Percentiles rank a stretch among this genome's conserved stretches.
These are phyloP conservation scores for Phytophthora agathidicida DNA, from an alignment of 352 stramenopile species.

Conservation along the genomic window DNA sequence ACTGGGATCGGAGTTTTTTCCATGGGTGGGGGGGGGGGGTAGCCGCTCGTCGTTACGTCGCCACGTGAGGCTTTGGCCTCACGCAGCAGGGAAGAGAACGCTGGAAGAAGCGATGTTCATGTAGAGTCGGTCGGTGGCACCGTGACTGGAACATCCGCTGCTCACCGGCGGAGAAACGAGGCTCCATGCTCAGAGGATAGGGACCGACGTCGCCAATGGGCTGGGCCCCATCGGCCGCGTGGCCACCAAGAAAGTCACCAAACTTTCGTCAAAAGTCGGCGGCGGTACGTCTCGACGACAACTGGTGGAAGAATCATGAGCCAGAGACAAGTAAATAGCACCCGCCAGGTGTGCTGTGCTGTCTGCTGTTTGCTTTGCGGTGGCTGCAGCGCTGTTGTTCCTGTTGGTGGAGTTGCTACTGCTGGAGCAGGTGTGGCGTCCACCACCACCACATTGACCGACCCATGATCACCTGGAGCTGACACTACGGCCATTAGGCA, in stretches of 20 bases:
- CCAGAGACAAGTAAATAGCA: neutral
- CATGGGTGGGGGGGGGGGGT: neutral
- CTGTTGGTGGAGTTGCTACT: too few relatives aligned
- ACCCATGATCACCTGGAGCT: neutral
- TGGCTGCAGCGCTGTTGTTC: too few relatives aligned
- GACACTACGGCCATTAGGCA: neutral
- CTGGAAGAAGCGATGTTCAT: constrained; percentile 16
- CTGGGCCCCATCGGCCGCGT: constrained; percentile 13
- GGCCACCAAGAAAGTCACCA: neutral
- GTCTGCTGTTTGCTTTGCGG: neutral
- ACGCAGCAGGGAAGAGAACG: too few relatives aligned
- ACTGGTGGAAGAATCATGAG: constrained; percentile 21
- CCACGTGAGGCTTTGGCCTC: constrained; percentile 15
- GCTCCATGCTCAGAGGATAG: constrained; percentile 13
- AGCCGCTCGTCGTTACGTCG: constrained; percentile 13
- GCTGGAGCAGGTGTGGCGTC: too few relatives aligned
- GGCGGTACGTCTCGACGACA: constrained; percentile 24
- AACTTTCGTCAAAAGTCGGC: constrained; percentile 2
- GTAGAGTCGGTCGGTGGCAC: constrained; percentile 24
- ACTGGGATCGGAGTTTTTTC: constrained; percentile 24
- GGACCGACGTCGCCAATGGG: constrained; percentile 18
- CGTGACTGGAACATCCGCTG: constrained; percentile 19
- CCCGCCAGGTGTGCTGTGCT: constrained; percentile 14
- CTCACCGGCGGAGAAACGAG: constrained; percentile 31
- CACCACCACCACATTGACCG: too few relatives aligned